Evolutionary conservation across 1,284 basidiomycete species (phyloP), one percentile per base, ranked within the genome.

Genomic region (Pholiota adiposa): DNA sequence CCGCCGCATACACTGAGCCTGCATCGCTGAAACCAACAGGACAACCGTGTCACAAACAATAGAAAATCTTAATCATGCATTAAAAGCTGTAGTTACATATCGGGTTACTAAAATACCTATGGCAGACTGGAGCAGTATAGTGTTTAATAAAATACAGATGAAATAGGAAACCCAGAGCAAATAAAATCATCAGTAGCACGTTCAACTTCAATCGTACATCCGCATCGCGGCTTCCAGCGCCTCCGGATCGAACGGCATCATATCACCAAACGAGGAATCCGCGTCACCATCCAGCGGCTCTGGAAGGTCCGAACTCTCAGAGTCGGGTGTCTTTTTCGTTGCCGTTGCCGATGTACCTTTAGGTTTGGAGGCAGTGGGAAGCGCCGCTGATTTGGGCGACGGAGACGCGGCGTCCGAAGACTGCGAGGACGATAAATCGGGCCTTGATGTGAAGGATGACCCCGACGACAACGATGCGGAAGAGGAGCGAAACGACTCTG

Each of bases 171-270:
- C 40, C 19, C 40, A 9, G 12, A 43, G 40, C n/a, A 21, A 2
- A 11, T 31, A 31, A 31, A 11, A 31, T 5, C 4, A 31, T 4
- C 5, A 31, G 5, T 31, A 31, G 5, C 11, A 11, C 4, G 29
- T 31, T 38, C 18, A 16, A n/a, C 54, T 29, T 73, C 63, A 77
- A 64, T 78, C 76, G 64, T 75, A 78, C 66, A 67, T 65, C 50
- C 67, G 67, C 75, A 78, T 73, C 23, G 73, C 73, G 63, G 74
- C 71, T 58, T 78, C 75, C 46, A 78, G 63, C n/a, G 71, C 73
- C 58, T 77, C 75, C 68, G 75, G 69, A 59, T 75, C 75, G 58
- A 77, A 74, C 21, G 73, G 72, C 55, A 60, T 75, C 55, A 60
- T 75, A 36, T 68, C 72, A 11, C 71, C 75, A 67, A 73, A 77